Percentiles rank a stretch among this genome's conserved stretches.
Evolutionary conservation across 1,284 basidiomycete genomes (phyloP).

Genomic region (Marasmius sp.): DNA sequence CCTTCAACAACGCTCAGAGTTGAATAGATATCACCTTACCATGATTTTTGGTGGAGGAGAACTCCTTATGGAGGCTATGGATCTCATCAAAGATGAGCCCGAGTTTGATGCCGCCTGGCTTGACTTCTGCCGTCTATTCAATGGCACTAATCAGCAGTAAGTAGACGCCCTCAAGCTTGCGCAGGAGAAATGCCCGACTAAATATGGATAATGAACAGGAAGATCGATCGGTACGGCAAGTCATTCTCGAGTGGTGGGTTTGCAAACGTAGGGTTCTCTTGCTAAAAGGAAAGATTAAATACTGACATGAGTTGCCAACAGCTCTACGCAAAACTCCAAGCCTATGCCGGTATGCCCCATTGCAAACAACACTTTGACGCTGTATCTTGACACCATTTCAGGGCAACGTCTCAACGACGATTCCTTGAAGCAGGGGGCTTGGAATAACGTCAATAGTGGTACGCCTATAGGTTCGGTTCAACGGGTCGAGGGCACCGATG

Average conservation of each 20-base stretch:
- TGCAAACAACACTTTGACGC: neutral
- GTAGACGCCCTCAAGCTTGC: slow-evolving; percentile 10
- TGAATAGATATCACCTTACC: slow-evolving; percentile 34
- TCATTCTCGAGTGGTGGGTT: slow-evolving; percentile 38
- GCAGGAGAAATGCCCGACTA: neutral
- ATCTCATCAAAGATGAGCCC: slow-evolving; percentile 37
- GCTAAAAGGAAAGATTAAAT: neutral
- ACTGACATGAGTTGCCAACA: slow-evolving; percentile 11
- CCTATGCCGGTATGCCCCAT: slow-evolving; percentile 34
- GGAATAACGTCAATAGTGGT: slow-evolving; percentile 33
- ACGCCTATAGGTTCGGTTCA: slow-evolving; percentile 34
- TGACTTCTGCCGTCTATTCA: slow-evolving; percentile 40
- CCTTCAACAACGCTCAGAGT: neutral
- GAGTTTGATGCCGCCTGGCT: slow-evolving; percentile 42
- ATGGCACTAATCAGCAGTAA: slow-evolving; percentile 37
- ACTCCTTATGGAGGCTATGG: slow-evolving; percentile 42
- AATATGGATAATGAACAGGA: slow-evolving; percentile 20
- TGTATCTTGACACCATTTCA: slow-evolving; percentile 1
- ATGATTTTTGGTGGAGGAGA: slow-evolving; percentile 47
- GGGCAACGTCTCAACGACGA: slow-evolving; percentile 35
- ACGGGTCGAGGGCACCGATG: slow-evolving; percentile 38
- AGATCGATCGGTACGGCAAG: slow-evolving; percentile 36
- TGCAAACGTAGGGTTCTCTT: slow-evolving; percentile 24
- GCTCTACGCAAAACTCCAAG: slow-evolving; percentile 43
- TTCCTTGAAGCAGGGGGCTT: slow-evolving; percentile 36